phyloP scores from a whole-genome alignment of 2,329 filamentous ascomycete genomes.

The Clarireedia homoeocarpa region DNA sequence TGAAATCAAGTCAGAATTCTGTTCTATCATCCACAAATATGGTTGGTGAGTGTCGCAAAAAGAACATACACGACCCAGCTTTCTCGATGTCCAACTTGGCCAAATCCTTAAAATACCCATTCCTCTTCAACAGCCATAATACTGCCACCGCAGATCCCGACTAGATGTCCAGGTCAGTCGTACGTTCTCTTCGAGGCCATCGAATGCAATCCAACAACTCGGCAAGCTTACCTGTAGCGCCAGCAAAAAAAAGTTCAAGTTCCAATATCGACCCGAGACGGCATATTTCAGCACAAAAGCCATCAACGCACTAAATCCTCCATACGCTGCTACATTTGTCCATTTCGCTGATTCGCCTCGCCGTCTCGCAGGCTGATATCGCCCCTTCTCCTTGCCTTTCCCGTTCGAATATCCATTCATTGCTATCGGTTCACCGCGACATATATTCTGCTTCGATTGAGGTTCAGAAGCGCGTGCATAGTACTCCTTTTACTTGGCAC shows the following conservation, averaged over 20 bases:
- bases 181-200: not conserved
- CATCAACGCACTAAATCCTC: not conserved
- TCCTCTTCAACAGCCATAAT: not conserved
- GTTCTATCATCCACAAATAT: not conserved
- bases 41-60: not conserved
- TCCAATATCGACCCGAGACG: constrained; percentile 6
- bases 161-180: constrained; percentile 1
- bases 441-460: constrained; percentile 5
- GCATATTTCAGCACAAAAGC: constrained; percentile 5
- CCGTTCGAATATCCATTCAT: constrained; percentile 8
- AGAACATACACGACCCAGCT: constrained; percentile 1
- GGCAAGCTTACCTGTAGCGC: constrained; percentile 3
- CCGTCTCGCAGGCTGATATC: constrained; percentile 5
- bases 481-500: not conserved
- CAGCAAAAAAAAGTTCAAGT: constrained; percentile 9
- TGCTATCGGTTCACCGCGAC: not conserved
- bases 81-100: not conserved
- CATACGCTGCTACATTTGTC: constrained; percentile 1
- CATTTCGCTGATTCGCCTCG: not conserved
- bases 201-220: too few species aligned
- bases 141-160: not conserved
- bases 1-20: not conserved
- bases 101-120: constrained; percentile 5
- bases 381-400: constrained; percentile 6
- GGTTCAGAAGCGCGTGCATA: not conserved